phyloP scores from a whole-genome alignment of 2,329 filamentous ascomycete genomes.

The Ophiosphaerella korrae region DNA sequence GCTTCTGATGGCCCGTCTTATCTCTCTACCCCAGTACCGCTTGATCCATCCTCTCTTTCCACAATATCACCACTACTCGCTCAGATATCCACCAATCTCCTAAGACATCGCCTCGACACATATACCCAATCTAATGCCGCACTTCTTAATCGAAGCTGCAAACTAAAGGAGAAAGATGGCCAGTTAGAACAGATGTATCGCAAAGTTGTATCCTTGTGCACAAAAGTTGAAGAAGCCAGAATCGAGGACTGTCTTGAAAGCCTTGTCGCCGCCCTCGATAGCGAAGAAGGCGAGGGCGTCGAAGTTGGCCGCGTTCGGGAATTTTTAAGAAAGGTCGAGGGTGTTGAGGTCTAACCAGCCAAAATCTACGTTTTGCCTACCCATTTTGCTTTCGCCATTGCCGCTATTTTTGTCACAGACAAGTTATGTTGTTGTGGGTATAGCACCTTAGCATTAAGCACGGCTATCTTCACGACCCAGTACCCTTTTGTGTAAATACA shows the following conservation, averaged over 20 bases:
- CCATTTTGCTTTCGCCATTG: too few relatives aligned
- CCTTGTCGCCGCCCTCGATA: constrained; percentile 86
- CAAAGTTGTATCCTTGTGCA: constrained; percentile 85
- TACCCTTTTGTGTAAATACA: too few relatives aligned
- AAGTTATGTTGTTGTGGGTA: too few relatives aligned
- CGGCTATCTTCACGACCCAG: too few relatives aligned
- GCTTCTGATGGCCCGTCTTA: constrained; percentile 38
- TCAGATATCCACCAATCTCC: constrained; percentile 34
- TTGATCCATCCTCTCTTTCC: constrained; percentile 22
- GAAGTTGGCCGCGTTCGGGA: constrained; percentile 78
- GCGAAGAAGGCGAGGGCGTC: constrained; percentile 70
- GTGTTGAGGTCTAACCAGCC: constrained; percentile 47
- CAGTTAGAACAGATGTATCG: constrained; percentile 88
- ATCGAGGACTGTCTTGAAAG: constrained; percentile 82
- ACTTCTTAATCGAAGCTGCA: constrained; percentile 69
- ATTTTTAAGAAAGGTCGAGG: constrained; percentile 80
- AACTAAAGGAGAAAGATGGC: constrained; percentile 76
- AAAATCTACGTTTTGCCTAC: too few relatives aligned
- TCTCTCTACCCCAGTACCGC: constrained; percentile 32
- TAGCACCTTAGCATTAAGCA: too few relatives aligned
- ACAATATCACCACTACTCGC: constrained; percentile 45
- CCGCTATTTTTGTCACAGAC: too few relatives aligned
- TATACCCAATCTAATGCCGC: constrained; percentile 71
- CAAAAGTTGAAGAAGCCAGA: constrained; percentile 74
- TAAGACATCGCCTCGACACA: constrained; percentile 72